A percentile compares a stretch with the other conserved stretches of the same genome.
These are phyloP conservation scores for Myriosclerotinia scirpicola DNA, from an alignment of 2,329 filamentous ascomycete species.

Conservation along the genomic window DNA sequence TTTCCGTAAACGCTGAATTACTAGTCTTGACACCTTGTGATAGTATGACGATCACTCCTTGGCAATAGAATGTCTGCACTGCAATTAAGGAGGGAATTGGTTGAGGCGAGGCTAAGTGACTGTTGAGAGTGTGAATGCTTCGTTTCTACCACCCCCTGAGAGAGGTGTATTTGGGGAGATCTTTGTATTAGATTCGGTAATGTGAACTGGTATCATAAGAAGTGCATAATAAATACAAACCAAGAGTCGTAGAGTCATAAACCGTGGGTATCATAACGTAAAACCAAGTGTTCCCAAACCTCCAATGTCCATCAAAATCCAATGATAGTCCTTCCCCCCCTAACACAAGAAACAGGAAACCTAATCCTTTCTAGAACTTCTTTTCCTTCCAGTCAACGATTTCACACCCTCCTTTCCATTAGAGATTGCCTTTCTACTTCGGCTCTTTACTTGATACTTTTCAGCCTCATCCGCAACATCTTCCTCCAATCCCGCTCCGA, in stretches of 20 bases:
- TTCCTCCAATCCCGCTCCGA: constrained; percentile 54
- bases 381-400: constrained; percentile 33
- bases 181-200: background rate
- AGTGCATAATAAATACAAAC: background rate
- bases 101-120: background rate
- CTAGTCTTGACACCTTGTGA: background rate
- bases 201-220: background rate
- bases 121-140: background rate
- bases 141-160: background rate
- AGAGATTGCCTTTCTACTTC: constrained; percentile 40
- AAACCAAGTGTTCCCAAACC: background rate
- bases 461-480: constrained; percentile 56
- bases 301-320: background rate
- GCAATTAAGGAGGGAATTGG: too few species aligned
- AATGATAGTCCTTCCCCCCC: background rate
- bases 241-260: background rate
- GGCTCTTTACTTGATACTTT: constrained; percentile 52
- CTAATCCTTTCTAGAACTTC: constrained; percentile 31
- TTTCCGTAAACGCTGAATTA: background rate
- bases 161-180: background rate
- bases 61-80: background rate
- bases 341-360: background rate
- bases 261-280: background rate
- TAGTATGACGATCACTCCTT: too few species aligned
- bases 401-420: constrained; percentile 41